phyloP scores from a whole-genome alignment of 441 rosid species.

The Mallotus repandus region DNA sequence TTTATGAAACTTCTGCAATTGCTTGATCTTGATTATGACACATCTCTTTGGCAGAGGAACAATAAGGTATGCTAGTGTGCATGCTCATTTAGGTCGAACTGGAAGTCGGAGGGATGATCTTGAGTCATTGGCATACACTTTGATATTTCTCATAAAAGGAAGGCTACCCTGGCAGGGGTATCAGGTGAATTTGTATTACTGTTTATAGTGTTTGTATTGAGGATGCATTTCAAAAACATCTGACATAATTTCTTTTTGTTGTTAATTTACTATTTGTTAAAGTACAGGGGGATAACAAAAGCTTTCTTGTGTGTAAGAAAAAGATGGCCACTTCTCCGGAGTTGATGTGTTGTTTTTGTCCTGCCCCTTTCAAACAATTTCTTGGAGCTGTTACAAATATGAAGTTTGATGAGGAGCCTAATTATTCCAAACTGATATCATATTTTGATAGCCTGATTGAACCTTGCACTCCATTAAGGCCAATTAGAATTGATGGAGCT shows the following conservation, averaged over 20 bases:
- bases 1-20: background rate
- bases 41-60: constrained; percentile 66
- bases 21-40: constrained; percentile 7
- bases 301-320: constrained; percentile 89
- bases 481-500: constrained; percentile 80
- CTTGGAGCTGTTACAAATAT: constrained; percentile 79
- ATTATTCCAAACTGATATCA: constrained; percentile 68
- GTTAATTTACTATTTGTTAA: constrained; percentile 18
- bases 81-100: constrained; percentile 89
- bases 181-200: constrained; percentile 44
- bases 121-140: constrained; percentile 84
- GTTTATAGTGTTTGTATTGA: background rate
- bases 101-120: constrained; percentile 94
- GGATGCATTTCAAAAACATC: constrained; percentile 13
- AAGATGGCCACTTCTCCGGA: constrained; percentile 89
- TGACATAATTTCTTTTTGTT: background rate
- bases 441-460: constrained; percentile 64
- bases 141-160: constrained; percentile 80
- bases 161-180: constrained; percentile 94
- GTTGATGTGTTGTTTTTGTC: constrained; percentile 79
- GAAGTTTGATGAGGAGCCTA: constrained; percentile 83
- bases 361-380: constrained; percentile 66
- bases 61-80: constrained; percentile 86
- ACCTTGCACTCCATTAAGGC: constrained; percentile 57
- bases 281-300: constrained; percentile 80